Evolutionary conservation across 1,284 basidiomycete species (phyloP).

Genomic region (Cerrena zonata): DNA sequence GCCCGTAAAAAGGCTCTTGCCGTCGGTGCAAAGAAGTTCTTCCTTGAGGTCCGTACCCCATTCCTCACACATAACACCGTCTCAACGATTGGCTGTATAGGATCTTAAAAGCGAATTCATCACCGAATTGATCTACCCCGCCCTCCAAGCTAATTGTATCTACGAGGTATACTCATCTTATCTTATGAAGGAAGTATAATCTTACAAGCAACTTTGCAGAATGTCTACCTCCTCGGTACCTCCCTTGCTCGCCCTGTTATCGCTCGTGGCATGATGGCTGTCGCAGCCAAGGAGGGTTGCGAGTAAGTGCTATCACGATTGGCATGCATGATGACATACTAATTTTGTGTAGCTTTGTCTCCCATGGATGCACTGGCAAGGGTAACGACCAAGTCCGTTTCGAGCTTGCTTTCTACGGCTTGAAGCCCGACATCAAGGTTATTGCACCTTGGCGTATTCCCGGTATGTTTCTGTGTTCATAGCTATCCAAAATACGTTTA

Average conservation of each 20-base stretch:
- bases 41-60: slow-evolving; percentile 72
- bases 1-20: slow-evolving; percentile 87
- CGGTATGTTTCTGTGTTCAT: too few relatives aligned
- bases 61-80: neutral
- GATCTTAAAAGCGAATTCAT: slow-evolving; percentile 95
- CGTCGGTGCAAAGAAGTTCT: slow-evolving; percentile 94
- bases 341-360: slow-evolving; percentile 68
- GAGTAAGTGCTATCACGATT: slow-evolving; percentile 55
- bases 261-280: slow-evolving; percentile 96
- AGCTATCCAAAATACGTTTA: neutral
- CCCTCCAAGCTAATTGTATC: slow-evolving; percentile 97
- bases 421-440: slow-evolving; percentile 98
- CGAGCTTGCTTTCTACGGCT: slow-evolving; percentile 97
- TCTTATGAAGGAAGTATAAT: neutral
- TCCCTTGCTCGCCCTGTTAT: slow-evolving; percentile 98
- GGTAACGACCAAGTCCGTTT: slow-evolving; percentile 99
- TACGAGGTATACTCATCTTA: slow-evolving; percentile 67
- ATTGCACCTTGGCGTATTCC: slow-evolving; percentile 97
- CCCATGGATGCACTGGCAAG: slow-evolving; percentile 98
- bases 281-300: slow-evolving; percentile 88
- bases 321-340: slow-evolving; percentile 4
- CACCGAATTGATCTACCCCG: slow-evolving; percentile 94
- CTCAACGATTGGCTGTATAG: slow-evolving; percentile 43
- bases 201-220: slow-evolving; percentile 38
- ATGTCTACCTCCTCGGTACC: slow-evolving; percentile 96